Percentiles rank a stretch among this genome's conserved stretches.
These are phyloP conservation scores for Ustilago bromivora DNA, from an alignment of 1,284 basidiomycete genomes.

Conservation along the genomic window DNA sequence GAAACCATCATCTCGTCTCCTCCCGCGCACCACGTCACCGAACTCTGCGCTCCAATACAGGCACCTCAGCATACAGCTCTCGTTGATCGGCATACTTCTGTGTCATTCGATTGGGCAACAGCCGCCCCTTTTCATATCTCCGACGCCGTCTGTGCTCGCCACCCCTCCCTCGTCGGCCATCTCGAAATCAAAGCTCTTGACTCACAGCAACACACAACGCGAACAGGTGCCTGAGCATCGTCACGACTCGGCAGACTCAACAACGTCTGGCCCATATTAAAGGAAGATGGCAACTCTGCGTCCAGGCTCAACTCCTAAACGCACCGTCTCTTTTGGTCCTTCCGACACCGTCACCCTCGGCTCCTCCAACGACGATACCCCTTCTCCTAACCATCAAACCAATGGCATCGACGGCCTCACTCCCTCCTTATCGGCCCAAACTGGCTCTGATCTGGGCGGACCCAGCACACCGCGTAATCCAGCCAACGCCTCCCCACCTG, in stretches of 20 bases:
- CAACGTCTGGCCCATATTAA: background rate
- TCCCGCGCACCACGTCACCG: background rate
- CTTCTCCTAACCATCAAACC: conserved; percentile 4
- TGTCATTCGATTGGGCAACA: background rate
- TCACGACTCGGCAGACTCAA: background rate
- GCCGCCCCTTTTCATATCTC: conserved; percentile 4
- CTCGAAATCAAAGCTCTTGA: background rate
- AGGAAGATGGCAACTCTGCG: conserved; percentile 40
- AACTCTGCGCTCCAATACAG: background rate
- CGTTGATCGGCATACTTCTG: background rate
- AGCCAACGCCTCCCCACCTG: conserved; percentile 24
- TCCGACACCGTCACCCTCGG: conserved; percentile 43
- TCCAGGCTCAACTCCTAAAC: conserved; percentile 46
- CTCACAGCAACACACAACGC: background rate
- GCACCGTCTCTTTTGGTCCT: conserved; percentile 57
- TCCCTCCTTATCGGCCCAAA: conserved; percentile 6
- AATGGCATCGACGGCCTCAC: conserved; percentile 13
- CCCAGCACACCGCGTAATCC: conserved; percentile 29
- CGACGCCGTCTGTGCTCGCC: background rate
- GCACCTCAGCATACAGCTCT: background rate
- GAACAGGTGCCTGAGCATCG: too few relatives aligned
- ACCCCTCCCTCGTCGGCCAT: background rate
- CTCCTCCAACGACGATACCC: conserved; percentile 6
- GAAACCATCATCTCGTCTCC: conserved; percentile 3
- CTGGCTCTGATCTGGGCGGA: conserved; percentile 8